Conservation (phyloP, 768 basidiomycete genomes). For the Termitomyces sp. region DNA sequence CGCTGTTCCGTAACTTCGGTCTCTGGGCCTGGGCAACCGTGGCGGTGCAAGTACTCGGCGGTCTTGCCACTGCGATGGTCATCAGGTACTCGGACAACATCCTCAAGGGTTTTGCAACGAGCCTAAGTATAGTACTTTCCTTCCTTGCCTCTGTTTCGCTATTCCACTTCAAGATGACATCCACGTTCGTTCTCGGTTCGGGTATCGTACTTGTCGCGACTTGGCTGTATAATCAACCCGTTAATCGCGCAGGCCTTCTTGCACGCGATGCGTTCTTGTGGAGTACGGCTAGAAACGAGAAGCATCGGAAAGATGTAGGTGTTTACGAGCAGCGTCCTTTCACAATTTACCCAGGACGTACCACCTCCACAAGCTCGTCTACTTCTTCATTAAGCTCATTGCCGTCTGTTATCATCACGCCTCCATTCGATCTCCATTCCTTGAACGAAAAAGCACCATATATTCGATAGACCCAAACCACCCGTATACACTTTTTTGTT, state of each 20-base stretch:
- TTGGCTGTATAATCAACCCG: constrained; percentile 84
- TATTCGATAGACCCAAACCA: constrained; percentile 2
- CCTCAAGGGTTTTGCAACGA: constrained; percentile 93
- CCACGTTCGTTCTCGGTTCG: constrained; percentile 82
- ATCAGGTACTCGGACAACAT: constrained; percentile 98
- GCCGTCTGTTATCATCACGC: constrained; percentile 15
- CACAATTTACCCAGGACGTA: constrained; percentile 17
- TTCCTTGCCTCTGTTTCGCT: constrained; percentile 89
- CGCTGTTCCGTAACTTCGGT: constrained; percentile 82
- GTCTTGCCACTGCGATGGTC: constrained; percentile 89
- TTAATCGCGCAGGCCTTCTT: constrained; percentile 20
- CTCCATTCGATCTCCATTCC: constrained; percentile 15
- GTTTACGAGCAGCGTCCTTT: constrained; percentile 10
- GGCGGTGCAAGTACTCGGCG: constrained; percentile 83
- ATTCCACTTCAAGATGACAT: constrained; percentile 84
- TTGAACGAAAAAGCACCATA: constrained; percentile 15
- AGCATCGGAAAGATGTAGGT: constrained; percentile 11
- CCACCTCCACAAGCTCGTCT: constrained; percentile 25
- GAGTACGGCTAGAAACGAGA: constrained; percentile 20
- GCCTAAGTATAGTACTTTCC: constrained; percentile 88
- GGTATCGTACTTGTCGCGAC: constrained; percentile 82
- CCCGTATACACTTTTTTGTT: neutral
- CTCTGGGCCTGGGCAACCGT: constrained; percentile 97
- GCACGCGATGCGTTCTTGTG: constrained; percentile 13
- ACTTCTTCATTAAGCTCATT: constrained; percentile 25